Conservation (phyloP, 768 basidiomycete genomes). For the Lactarius quietus region DNA sequence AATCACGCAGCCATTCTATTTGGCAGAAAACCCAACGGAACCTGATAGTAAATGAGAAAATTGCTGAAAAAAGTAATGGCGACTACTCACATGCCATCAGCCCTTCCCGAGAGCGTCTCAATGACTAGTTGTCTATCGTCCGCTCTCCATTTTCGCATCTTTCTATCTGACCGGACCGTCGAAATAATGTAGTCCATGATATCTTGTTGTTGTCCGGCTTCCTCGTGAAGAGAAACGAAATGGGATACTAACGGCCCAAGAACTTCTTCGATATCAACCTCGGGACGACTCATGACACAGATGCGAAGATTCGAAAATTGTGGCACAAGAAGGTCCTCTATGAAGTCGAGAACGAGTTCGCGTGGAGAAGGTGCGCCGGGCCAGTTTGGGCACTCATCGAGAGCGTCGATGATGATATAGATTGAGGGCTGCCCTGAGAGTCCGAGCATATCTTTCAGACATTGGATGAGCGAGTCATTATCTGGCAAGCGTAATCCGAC, state of each 20-base stretch:
- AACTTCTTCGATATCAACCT: not conserved
- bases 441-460: conserved; percentile 8
- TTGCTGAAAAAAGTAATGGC: not conserved
- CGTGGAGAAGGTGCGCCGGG: conserved; percentile 4
- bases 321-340: not conserved
- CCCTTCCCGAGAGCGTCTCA: not conserved
- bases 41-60: not conserved
- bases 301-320: conserved; percentile 8
- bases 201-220: conserved; percentile 1
- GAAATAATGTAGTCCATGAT: conserved; percentile 1
- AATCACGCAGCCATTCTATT: not conserved
- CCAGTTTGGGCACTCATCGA: conserved; percentile 11
- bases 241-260: not conserved
- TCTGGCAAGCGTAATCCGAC: not conserved
- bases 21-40: not conserved
- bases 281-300: conserved; percentile 9
- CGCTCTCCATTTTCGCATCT: conserved; percentile 2
- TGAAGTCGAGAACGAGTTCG: not conserved
- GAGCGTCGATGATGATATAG: conserved; percentile 2
- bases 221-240: conserved; percentile 8
- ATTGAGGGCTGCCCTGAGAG: not conserved
- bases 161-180: not conserved
- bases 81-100: conserved; percentile 6
- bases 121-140: conserved; percentile 8
- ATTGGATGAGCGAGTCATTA: not conserved